A percentile compares a stretch with the other conserved stretches of the same genome.
These are phyloP conservation scores for Carex pumila DNA, from an alignment of 176 grass and related monocot genomes.

Conservation along the genomic window DNA sequence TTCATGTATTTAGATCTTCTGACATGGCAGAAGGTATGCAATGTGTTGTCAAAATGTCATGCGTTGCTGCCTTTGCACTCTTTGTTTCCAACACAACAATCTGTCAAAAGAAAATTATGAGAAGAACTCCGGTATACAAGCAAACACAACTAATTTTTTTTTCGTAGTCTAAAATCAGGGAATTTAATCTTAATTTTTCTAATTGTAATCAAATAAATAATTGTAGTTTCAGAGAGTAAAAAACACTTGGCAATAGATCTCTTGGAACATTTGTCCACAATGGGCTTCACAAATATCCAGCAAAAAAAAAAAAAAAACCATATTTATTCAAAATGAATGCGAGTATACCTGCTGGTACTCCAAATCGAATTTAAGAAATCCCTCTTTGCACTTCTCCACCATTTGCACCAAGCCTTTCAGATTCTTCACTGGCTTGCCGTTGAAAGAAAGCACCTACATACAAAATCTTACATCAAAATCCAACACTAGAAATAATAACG, in stretches of 20 bases:
- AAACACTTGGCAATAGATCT: neutral
- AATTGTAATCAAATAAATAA: neutral
- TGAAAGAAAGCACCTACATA: constrained; percentile 76
- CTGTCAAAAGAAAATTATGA: constrained; percentile 30
- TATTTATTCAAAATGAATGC: neutral
- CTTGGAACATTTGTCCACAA: neutral
- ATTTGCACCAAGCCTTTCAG: constrained; percentile 72
- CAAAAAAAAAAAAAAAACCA: neutral
- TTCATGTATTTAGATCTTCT: constrained; percentile 75
- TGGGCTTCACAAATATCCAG: neutral
- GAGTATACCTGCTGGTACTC: constrained; percentile 80
- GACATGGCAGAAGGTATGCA: constrained; percentile 94
- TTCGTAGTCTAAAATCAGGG: neutral
- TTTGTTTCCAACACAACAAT: constrained; percentile 80
- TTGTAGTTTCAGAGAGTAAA: neutral
- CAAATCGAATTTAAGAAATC: constrained; percentile 84
- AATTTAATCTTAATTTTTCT: neutral
- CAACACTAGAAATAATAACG: neutral
- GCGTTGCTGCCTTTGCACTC: constrained; percentile 77
- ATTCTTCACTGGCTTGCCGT: constrained; percentile 69
- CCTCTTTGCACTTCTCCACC: constrained; percentile 67
- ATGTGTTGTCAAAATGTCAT: constrained; percentile 77
- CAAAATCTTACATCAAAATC: constrained; percentile 12
- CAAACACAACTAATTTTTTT: neutral
- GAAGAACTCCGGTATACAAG: neutral